These are phyloP conservation scores for Bonnemaisonia californica DNA, from an alignment of 31 red algal species.

Conservation along the genomic window DNA sequence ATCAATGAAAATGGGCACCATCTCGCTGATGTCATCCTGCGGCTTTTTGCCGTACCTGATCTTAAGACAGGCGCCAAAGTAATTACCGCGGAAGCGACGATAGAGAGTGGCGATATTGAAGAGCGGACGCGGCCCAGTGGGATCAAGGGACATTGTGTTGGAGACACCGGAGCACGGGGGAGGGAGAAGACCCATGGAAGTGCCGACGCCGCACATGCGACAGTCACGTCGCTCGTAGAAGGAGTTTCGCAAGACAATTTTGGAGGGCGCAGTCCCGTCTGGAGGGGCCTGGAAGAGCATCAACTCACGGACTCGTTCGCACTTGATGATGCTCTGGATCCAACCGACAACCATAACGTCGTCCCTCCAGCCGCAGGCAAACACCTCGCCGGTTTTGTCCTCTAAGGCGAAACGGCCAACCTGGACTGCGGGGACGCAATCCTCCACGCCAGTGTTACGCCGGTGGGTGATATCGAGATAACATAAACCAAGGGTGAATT, in stretches of 20 bases:
- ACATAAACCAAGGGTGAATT: slow-evolving; percentile 60
- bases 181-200: not conserved
- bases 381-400: slow-evolving; percentile 73
- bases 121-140: slow-evolving; percentile 27
- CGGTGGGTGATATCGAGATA: slow-evolving; percentile 61
- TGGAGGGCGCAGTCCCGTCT: slow-evolving; percentile 30
- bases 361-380: slow-evolving; percentile 59
- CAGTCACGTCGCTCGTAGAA: slow-evolving; percentile 75
- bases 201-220: slow-evolving; percentile 50
- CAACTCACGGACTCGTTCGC: slow-evolving; percentile 69
- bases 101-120: slow-evolving; percentile 57
- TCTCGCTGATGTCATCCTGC: not conserved
- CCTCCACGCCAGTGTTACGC: not conserved
- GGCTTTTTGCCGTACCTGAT: slow-evolving; percentile 19
- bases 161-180: slow-evolving; percentile 39
- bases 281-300: slow-evolving; percentile 60
- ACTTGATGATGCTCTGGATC: slow-evolving; percentile 75
- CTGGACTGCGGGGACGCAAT: slow-evolving; percentile 48
- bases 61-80: slow-evolving; percentile 67
- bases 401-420: slow-evolving; percentile 72
- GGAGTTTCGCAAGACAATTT: slow-evolving; percentile 58
- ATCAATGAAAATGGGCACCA: slow-evolving; percentile 53
- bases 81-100: slow-evolving; percentile 68
- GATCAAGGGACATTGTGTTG: not conserved
- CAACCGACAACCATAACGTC: slow-evolving; percentile 71